Percentiles rank a stretch among this genome's conserved stretches.
Evolutionary conservation across 1,284 basidiomycete genomes (phyloP).

Genomic region (Apiotrichum domesticum): DNA sequence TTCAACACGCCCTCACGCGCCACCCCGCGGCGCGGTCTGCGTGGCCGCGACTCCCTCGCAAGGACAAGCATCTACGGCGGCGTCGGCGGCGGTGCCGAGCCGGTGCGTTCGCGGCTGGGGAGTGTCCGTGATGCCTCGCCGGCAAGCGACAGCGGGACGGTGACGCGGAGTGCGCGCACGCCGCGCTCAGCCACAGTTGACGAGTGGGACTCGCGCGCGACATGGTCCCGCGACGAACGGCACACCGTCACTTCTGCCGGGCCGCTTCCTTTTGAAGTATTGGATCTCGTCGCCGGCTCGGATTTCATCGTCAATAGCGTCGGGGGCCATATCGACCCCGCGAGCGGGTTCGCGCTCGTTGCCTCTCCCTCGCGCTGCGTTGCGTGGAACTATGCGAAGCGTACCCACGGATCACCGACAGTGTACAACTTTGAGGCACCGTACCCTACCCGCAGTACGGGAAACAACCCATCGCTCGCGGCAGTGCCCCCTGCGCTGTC

Average conservation of each 20-base stretch:
- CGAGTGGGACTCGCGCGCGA: constrained; percentile 22
- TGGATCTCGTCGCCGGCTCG: constrained; percentile 22
- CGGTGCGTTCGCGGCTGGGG: constrained; percentile 6
- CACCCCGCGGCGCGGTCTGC: constrained; percentile 26
- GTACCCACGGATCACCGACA: constrained; percentile 36
- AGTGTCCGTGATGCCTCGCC: constrained; percentile 4
- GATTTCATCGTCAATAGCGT: constrained; percentile 43
- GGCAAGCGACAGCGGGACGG: constrained; percentile 3
- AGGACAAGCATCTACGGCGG: constrained; percentile 23
- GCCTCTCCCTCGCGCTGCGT: constrained; percentile 34
- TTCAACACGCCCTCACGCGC: constrained; percentile 38
- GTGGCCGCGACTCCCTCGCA: constrained; percentile 16
- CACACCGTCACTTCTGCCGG: constrained; percentile 26
- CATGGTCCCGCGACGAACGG: constrained; percentile 35
- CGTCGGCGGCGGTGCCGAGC: constrained; percentile 2
- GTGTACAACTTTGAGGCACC: constrained; percentile 41
- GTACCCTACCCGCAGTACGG: constrained; percentile 19
- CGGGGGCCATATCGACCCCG: constrained; percentile 37
- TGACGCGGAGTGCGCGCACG: constrained; percentile 27
- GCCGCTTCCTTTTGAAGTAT: constrained; percentile 33
- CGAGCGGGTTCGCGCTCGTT: constrained; percentile 46
- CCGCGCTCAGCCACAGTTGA: constrained; percentile 17
- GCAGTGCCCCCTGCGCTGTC: constrained; percentile 32
- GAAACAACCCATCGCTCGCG: constrained; percentile 16
- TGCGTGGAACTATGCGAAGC: constrained; percentile 49